phyloP scores from a whole-genome alignment of 116 monocot genomes.

The Iris pallida region DNA sequence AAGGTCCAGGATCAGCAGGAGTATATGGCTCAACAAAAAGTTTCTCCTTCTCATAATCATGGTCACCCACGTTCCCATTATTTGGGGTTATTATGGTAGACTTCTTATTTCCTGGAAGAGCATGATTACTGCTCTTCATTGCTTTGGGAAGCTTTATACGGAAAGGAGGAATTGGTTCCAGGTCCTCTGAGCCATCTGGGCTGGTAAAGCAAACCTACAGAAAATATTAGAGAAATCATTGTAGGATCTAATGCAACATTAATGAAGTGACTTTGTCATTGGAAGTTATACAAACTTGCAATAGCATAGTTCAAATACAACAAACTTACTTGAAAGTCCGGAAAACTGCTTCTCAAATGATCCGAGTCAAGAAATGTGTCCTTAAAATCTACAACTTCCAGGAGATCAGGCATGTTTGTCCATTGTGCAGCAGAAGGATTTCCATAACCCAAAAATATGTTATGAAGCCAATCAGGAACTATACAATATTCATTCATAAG shows the following conservation, averaged over 20 bases:
- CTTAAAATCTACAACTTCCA: constrained; percentile 89
- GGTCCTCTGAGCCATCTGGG: constrained; percentile 50
- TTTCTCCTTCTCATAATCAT: constrained; percentile 44
- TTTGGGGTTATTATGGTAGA: constrained; percentile 6
- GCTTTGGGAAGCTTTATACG: constrained; percentile 69
- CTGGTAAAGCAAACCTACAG: constrained; percentile 73
- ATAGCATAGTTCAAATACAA: neutral
- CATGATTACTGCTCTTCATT: constrained; percentile 56
- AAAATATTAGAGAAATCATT: constrained; percentile 3
- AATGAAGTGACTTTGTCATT: neutral
- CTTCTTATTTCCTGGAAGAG: constrained; percentile 71
- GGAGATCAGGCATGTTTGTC: constrained; percentile 97
- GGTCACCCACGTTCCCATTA: constrained; percentile 19
- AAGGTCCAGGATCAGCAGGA: constrained; percentile 93
- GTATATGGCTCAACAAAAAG: constrained; percentile 79
- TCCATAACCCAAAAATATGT: constrained; percentile 97
- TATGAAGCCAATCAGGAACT: constrained; percentile 96
- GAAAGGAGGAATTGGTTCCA: constrained; percentile 72
- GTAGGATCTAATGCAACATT: neutral
- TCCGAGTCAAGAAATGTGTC: constrained; percentile 92
- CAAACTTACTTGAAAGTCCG: constrained; percentile 57
- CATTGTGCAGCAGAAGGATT: constrained; percentile 99
- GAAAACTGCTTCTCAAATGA: constrained; percentile 80
- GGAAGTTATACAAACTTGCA: constrained; percentile 2
- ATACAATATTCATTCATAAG: constrained; percentile 98